Conservation (phyloP, 805 yeast species). For the Ogataea zsoltii region DNA sequence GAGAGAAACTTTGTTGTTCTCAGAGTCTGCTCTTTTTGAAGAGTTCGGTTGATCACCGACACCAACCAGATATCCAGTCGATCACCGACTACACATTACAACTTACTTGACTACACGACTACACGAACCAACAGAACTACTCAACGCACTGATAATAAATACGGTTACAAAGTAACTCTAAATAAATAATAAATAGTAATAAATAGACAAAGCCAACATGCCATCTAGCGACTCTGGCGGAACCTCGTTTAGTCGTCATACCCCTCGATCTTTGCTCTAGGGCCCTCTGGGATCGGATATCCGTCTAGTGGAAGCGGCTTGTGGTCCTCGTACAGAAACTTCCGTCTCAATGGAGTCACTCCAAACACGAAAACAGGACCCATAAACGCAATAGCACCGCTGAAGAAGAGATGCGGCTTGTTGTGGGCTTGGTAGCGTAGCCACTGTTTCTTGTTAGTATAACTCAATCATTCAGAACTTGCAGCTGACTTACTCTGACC, state of each 20-base stretch:
- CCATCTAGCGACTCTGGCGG: too few relatives aligned
- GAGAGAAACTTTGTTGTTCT: too few relatives aligned
- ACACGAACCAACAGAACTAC: too few relatives aligned
- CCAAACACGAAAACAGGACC: conserved; percentile 65
- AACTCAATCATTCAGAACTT: too few relatives aligned
- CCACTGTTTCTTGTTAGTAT: conserved; percentile 47
- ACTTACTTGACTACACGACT: too few relatives aligned
- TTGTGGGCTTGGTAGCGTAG: conserved; percentile 73
- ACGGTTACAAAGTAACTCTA: background rate
- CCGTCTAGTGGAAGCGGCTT: conserved; percentile 60
- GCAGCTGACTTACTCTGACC: conserved; percentile 60
- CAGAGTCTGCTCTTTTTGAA: too few relatives aligned
- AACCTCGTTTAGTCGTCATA: conserved; percentile 64
- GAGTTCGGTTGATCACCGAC: too few relatives aligned
- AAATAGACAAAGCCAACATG: background rate
- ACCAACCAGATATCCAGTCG: too few relatives aligned
- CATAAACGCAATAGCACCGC: conserved; percentile 61
- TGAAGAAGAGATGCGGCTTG: conserved; percentile 71
- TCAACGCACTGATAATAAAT: conserved; percentile 4
- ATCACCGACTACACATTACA: too few relatives aligned
- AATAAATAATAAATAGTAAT: conserved; percentile 6
- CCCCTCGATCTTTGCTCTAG: conserved; percentile 52
- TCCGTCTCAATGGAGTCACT: conserved; percentile 69
- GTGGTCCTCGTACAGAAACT: conserved; percentile 63
- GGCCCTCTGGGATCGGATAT: conserved; percentile 56